Evolutionary conservation across 805 yeast genomes (phyloP).

Genomic region (Pichia deserticola): DNA sequence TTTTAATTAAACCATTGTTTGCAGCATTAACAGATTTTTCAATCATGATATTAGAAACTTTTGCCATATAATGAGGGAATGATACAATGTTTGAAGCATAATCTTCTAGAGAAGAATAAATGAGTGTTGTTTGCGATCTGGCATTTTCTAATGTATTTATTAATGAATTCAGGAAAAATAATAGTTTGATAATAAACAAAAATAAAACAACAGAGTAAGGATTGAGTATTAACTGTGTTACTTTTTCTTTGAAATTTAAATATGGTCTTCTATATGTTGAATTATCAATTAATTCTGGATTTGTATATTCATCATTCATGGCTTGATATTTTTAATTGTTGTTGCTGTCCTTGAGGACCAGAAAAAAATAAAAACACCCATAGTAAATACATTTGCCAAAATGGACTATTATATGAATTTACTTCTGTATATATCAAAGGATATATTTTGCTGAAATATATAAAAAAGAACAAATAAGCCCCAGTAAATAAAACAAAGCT

Average conservation of each 20-base stretch:
- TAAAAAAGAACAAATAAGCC: no score
- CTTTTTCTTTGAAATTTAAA: constrained; percentile 42
- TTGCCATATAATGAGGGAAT: constrained; percentile 51
- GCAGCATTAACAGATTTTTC: constrained; percentile 40
- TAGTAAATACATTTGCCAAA: no score
- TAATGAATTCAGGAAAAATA: constrained; percentile 47
- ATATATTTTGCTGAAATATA: no score
- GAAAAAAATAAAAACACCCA: no score
- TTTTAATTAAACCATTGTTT: constrained; percentile 37
- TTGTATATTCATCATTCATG: constrained; percentile 1
- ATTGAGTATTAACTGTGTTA: constrained; percentile 64
- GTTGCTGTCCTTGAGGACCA: no score
- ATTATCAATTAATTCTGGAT: constrained; percentile 6
- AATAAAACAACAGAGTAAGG: constrained; percentile 50
- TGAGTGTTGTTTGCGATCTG: constrained; percentile 29
- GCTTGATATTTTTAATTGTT: background rate
- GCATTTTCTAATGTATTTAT: constrained; percentile 34
- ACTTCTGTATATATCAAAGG: no score
- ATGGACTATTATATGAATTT: no score
- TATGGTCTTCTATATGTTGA: constrained; percentile 28
- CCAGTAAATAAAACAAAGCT: no score
- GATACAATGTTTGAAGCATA: constrained; percentile 29
- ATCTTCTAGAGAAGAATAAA: constrained; percentile 43
- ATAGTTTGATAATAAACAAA: constrained; percentile 52
- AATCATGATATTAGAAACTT: constrained; percentile 46